These are phyloP conservation scores for Candida mesenterica DNA, from an alignment of 1,139 yeast species.

Conservation along the genomic window DNA sequence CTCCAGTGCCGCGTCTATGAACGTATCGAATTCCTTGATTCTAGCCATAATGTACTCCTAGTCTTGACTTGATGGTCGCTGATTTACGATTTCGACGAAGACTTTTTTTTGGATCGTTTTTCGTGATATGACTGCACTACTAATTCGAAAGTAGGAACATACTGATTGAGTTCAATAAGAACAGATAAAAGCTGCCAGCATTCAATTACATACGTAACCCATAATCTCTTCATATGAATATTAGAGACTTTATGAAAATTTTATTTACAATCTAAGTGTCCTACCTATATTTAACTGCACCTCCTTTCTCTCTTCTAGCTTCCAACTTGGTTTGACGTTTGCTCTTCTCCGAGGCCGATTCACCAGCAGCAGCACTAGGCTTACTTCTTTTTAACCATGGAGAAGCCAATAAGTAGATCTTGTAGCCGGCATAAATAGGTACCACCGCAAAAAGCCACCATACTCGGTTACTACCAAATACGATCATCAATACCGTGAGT, in stretches of 20 bases:
- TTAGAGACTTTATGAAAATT: too few species aligned
- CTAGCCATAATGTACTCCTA: conserved; percentile 12
- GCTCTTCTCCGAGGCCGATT: conserved; percentile 28
- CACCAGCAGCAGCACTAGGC: conserved; percentile 8
- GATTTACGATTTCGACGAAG: too few species aligned
- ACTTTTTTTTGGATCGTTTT: too few species aligned
- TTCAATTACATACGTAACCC: too few species aligned
- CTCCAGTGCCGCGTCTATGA: conserved; percentile 34
- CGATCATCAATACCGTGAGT: conserved; percentile 53
- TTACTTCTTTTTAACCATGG: conserved; percentile 19
- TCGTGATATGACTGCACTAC: too few species aligned
- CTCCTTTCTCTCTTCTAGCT: conserved; percentile 41
- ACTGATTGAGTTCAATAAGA: too few species aligned
- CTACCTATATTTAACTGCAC: conserved; percentile 26
- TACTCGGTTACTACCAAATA: conserved; percentile 57
- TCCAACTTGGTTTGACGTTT: conserved; percentile 51
- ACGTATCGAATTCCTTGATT: conserved; percentile 27
- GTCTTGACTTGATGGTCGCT: too few species aligned
- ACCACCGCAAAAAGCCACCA: conserved; percentile 55
- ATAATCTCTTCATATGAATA: too few species aligned
- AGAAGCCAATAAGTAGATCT: conserved; percentile 34
- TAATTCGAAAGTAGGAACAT: too few species aligned
- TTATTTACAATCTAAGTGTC: neutral
- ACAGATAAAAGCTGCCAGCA: too few species aligned
- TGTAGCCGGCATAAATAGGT: conserved; percentile 57